A percentile compares a stretch with the other conserved stretches of the same genome.
These are phyloP conservation scores for Polytolypa hystricis DNA, from an alignment of 2,329 filamentous ascomycete genomes.

Conservation along the genomic window DNA sequence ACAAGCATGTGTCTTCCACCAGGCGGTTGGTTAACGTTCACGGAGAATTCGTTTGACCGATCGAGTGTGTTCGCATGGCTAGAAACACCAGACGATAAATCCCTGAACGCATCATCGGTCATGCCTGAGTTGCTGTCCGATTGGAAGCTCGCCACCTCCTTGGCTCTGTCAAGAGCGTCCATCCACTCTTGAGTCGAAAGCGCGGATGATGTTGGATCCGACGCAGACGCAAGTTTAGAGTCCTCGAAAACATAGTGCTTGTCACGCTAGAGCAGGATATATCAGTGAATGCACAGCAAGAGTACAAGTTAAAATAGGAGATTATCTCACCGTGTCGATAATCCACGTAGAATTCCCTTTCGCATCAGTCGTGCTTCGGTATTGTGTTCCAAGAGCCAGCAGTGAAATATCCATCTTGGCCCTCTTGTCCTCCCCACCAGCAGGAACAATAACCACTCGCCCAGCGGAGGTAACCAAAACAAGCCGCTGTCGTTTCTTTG, in stretches of 20 bases:
- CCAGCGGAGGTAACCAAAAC: slow-evolving; percentile 93
- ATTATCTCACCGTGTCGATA: slow-evolving; percentile 73
- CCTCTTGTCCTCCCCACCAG: slow-evolving; percentile 91
- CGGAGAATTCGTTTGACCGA: slow-evolving; percentile 28
- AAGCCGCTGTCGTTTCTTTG: slow-evolving; percentile 83
- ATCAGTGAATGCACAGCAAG: neutral
- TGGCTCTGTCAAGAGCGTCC: slow-evolving; percentile 73
- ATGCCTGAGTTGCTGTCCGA: slow-evolving; percentile 48
- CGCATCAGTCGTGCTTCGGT: slow-evolving; percentile 69
- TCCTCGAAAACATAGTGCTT: slow-evolving; percentile 93
- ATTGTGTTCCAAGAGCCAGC: slow-evolving; percentile 60
- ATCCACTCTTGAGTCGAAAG: slow-evolving; percentile 82
- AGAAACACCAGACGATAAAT: slow-evolving; percentile 60
- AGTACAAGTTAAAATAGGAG: neutral
- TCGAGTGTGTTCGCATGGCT: slow-evolving; percentile 45
- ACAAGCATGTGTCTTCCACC: slow-evolving; percentile 35
- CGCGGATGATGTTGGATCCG: slow-evolving; percentile 51
- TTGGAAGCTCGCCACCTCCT: slow-evolving; percentile 70
- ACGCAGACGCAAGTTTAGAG: slow-evolving; percentile 60
- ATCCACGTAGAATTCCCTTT: slow-evolving; percentile 83
- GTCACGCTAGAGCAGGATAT: slow-evolving; percentile 52
- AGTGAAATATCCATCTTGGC: slow-evolving; percentile 87
- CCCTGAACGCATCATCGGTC: slow-evolving; percentile 54
- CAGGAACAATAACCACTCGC: slow-evolving; percentile 77
- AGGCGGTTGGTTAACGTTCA: slow-evolving; percentile 18